phyloP scores from a whole-genome alignment of 192 early-diverging fungal genomes.

The Umbelopsis vinacea region DNA sequence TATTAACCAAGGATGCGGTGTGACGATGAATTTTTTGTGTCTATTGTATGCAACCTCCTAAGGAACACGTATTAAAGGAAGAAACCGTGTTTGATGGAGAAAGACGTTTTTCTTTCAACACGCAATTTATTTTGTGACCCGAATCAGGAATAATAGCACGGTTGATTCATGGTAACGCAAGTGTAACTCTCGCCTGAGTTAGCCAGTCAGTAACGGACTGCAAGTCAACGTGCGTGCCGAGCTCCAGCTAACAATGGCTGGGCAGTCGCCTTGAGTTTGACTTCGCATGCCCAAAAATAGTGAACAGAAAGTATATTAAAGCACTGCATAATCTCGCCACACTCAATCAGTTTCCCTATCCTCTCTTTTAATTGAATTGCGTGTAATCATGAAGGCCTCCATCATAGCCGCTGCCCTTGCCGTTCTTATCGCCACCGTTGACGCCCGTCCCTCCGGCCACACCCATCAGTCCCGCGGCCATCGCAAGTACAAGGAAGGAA shows the following conservation, averaged over 20 bases:
- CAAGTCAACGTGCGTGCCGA: neutral
- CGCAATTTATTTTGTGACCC: neutral
- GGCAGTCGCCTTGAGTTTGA: neutral
- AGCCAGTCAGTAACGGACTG: neutral
- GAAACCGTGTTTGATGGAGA: too few relatives aligned
- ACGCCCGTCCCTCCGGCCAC: slow-evolving; percentile 7
- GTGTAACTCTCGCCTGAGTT: neutral
- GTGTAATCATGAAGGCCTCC: neutral
- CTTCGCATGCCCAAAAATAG: too few relatives aligned
- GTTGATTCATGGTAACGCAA: neutral
- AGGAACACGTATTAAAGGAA: too few relatives aligned
- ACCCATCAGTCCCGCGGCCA: neutral
- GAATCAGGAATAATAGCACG: neutral
- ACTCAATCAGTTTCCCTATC: neutral
- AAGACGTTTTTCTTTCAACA: neutral
- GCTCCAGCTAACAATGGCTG: neutral
- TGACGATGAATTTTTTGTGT: too few relatives aligned
- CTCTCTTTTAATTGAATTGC: neutral
- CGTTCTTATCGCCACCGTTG: slow-evolving; percentile 1
- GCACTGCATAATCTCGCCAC: too few relatives aligned
- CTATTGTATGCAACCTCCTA: too few relatives aligned
- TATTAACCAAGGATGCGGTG: too few relatives aligned
- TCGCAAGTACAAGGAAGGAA: neutral
- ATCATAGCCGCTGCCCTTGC: slow-evolving; percentile 6
- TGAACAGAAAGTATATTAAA: too few relatives aligned